Evolutionary conservation across 73 alveolate genomes (phyloP), one percentile per base, ranked within the genome.

Genomic region (Paramecium primaurelia): DNA sequence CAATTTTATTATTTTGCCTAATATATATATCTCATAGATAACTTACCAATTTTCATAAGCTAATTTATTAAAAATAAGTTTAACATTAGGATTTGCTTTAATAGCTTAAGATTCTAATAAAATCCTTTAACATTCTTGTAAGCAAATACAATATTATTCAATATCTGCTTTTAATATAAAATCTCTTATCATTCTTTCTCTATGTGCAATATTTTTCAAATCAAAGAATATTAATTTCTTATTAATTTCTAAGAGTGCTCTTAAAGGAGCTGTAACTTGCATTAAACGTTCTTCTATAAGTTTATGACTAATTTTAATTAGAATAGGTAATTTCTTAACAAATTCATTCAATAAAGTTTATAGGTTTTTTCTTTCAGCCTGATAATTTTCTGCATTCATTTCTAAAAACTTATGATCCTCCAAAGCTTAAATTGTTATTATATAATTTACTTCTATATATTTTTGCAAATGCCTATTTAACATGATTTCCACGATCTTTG

Each of bases 1-100:
- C 94, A 8, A 89, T 83, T 18, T 59, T 77, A 26, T 89, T 89
- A 47, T 47, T 26, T 71, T 89, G 42, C 94, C 94, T 71, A 64
- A 32, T 12, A 11, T 64, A 64, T 1, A 54, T 18, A 54, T 54
- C 8, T 49, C 0, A 22, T 22, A 22, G 25, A 49, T 49, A 49
- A 14, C 49, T 54, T 54, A 54, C 69, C 69, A 54, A 87, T 36
- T 34, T 3, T 34, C 5, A 34, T 34, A 34, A 34, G 38, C 38
- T 34, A 34, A 34, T 34, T 34, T 3, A 34, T 34, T 64, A 4
- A 34, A 34, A 34, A 3, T 34, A 34, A 34, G 38, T 4, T 34
- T 34, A 34, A 34, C 38, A 3, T 34, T 34, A 34, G 38, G 5
- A 34, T 34, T 34, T 34, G 38, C 38, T 4, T 34, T 34, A 4